Evolutionary conservation across 371 early-diverging fungal species (phyloP).

Genomic region (Rhizopus delemar): DNA sequence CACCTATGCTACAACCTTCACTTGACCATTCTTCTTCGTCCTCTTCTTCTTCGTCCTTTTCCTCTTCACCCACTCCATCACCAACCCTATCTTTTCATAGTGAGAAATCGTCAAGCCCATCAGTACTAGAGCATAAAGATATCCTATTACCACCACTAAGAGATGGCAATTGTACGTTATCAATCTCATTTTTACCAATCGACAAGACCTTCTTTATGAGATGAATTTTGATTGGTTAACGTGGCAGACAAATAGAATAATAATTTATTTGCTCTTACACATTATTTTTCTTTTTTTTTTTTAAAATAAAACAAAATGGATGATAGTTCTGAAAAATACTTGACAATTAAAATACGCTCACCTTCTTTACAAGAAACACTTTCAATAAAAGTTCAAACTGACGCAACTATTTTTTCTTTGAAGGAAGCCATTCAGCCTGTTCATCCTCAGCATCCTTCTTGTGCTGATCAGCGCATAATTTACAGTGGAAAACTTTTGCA

Average conservation of each 20-base stretch:
- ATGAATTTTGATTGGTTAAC: background rate
- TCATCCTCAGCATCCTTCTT: conserved; percentile 43
- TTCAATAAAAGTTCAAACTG: conserved; percentile 12
- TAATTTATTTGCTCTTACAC: background rate
- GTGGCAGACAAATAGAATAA: background rate
- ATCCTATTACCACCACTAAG: too few relatives aligned
- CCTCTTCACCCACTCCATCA: too few relatives aligned
- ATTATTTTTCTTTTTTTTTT: background rate
- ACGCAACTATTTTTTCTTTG: conserved; percentile 29
- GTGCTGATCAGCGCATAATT: conserved; percentile 45
- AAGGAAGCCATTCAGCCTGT: conserved; percentile 33
- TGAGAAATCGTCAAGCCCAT: too few relatives aligned
- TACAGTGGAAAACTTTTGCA: conserved; percentile 40
- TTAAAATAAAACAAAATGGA: background rate
- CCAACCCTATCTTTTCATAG: too few relatives aligned
- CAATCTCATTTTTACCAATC: too few relatives aligned
- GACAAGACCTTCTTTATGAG: too few relatives aligned
- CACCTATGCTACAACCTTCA: too few relatives aligned
- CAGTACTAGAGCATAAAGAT: too few relatives aligned
- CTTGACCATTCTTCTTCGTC: too few relatives aligned
- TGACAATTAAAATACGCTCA: conserved; percentile 40
- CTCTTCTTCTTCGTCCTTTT: too few relatives aligned
- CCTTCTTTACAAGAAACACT: conserved; percentile 47
- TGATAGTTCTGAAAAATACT: conserved; percentile 4
- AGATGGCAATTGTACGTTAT: too few relatives aligned